A percentile compares a stretch with the other conserved stretches of the same genome.
Evolutionary conservation across 768 basidiomycete species (phyloP).

Genomic region (Rhizopogon vesiculosus): DNA sequence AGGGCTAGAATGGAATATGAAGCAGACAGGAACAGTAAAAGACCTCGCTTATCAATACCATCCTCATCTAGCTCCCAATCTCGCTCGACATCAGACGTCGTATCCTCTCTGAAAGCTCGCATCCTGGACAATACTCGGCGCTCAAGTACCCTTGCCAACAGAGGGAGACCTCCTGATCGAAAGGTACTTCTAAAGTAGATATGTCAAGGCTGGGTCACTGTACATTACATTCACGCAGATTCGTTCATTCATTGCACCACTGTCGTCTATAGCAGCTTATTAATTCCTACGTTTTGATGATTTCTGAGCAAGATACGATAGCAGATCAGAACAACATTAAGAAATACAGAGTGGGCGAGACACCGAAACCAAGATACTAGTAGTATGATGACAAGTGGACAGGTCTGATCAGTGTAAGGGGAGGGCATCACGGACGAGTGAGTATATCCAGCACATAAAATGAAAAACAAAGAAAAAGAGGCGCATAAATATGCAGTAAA

Average conservation of each 20-base stretch:
- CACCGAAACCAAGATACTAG: conserved; percentile 38
- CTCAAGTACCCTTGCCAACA: conserved; percentile 13
- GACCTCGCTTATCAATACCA: conserved; percentile 36
- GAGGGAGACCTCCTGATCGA: conserved; percentile 18
- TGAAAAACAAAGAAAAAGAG: conserved; percentile 35
- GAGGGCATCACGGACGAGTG: conserved; percentile 30
- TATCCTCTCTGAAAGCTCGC: conserved; percentile 46
- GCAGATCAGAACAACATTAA: conserved; percentile 58
- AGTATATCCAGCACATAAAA: conserved; percentile 39
- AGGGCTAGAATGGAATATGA: conserved; percentile 35
- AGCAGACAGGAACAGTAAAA: conserved; percentile 41
- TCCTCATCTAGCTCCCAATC: conserved; percentile 13
- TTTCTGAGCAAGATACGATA: conserved; percentile 43
- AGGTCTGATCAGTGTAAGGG: conserved; percentile 21
- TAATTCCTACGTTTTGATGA: conserved; percentile 1
- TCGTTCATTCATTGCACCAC: background rate
- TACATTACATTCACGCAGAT: conserved; percentile 1
- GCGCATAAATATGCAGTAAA: conserved; percentile 17
- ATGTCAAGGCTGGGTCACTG: background rate
- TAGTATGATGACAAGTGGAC: conserved; percentile 31
- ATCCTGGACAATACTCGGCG: conserved; percentile 53
- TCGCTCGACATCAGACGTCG: conserved; percentile 20
- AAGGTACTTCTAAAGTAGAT: conserved; percentile 6
- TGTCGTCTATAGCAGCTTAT: conserved; percentile 1
- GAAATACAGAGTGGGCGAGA: conserved; percentile 44